Conservation (phyloP, 495 filamentous ascomycete species). For the Poronia punctata region DNA sequence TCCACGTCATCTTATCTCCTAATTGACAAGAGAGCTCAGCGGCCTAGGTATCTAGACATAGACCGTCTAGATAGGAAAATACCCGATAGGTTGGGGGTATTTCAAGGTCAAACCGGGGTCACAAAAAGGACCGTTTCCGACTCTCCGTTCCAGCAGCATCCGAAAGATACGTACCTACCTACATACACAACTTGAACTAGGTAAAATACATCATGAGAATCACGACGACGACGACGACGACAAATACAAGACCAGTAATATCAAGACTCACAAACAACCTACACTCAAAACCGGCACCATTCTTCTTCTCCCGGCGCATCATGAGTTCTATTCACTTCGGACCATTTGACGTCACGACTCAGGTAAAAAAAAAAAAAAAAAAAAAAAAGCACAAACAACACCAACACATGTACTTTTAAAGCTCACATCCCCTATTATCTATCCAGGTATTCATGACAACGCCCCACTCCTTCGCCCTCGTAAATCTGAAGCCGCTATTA, state of each 20-base stretch:
- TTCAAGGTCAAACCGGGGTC: too few species aligned
- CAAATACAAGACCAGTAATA: not conserved
- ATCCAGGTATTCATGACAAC: slow-evolving; percentile 85
- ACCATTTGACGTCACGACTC: slow-evolving; percentile 56
- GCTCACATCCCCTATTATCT: slow-evolving; percentile 15
- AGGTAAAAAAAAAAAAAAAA: slow-evolving; percentile 24
- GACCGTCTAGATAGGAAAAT: too few species aligned
- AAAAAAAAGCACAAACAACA: not conserved
- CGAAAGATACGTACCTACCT: too few species aligned
- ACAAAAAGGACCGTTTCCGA: too few species aligned
- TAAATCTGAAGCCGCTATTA: slow-evolving; percentile 91
- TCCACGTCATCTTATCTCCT: too few species aligned
- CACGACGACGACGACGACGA: not conserved
- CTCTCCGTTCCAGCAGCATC: too few species aligned
- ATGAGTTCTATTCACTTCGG: slow-evolving; percentile 50
- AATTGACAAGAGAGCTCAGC: too few species aligned
- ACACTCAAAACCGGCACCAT: too few species aligned
- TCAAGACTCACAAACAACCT: not conserved
- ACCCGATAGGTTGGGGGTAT: too few species aligned
- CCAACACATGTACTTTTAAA: not conserved
- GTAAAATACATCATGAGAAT: slow-evolving; percentile 2
- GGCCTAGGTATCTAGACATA: too few species aligned
- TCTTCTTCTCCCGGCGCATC: not conserved
- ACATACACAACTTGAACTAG: not conserved
- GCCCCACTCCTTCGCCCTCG: slow-evolving; percentile 70